Conservation (phyloP, 768 basidiomycete species). For the Russula brevipes region DNA sequence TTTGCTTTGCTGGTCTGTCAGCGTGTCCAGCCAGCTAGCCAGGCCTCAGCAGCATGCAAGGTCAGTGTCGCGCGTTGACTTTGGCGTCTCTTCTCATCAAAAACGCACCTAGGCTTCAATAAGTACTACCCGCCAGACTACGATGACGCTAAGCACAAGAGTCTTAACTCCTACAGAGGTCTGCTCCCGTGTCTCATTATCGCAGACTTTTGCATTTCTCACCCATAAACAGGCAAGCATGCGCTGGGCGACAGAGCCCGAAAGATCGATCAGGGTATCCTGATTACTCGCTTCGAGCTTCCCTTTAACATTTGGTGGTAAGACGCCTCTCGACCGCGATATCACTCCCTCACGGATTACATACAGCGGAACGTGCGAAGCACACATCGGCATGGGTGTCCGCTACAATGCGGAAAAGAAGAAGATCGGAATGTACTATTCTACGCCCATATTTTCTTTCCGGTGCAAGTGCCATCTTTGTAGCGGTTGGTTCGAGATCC, state of each 20-base stretch:
- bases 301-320: slow-evolving; percentile 98
- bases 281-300: slow-evolving; percentile 92
- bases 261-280: slow-evolving; percentile 92
- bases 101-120: slow-evolving; percentile 51
- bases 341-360: slow-evolving; percentile 1
- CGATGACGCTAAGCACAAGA: slow-evolving; percentile 63
- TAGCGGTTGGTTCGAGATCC: slow-evolving; percentile 95
- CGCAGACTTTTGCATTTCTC: background rate
- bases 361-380: slow-evolving; percentile 83
- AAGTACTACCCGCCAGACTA: slow-evolving; percentile 78
- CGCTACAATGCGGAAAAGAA: slow-evolving; percentile 99
- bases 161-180: slow-evolving; percentile 72
- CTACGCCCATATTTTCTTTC: slow-evolving; percentile 92
- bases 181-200: slow-evolving; percentile 7
- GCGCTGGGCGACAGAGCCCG: slow-evolving; percentile 89
- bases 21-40: background rate
- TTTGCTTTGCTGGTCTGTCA: background rate
- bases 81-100: slow-evolving; percentile 8
- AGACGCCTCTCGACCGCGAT: background rate
- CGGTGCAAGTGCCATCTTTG: slow-evolving; percentile 98
- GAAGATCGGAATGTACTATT: slow-evolving; percentile 92
- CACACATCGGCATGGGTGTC: slow-evolving; percentile 97
- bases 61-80: slow-evolving; percentile 26
- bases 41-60: slow-evolving; percentile 37
- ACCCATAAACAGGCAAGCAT: slow-evolving; percentile 67